Evolutionary conservation across 2,329 filamentous ascomycete genomes (phyloP).

Genomic region (Fusarium sp.): DNA sequence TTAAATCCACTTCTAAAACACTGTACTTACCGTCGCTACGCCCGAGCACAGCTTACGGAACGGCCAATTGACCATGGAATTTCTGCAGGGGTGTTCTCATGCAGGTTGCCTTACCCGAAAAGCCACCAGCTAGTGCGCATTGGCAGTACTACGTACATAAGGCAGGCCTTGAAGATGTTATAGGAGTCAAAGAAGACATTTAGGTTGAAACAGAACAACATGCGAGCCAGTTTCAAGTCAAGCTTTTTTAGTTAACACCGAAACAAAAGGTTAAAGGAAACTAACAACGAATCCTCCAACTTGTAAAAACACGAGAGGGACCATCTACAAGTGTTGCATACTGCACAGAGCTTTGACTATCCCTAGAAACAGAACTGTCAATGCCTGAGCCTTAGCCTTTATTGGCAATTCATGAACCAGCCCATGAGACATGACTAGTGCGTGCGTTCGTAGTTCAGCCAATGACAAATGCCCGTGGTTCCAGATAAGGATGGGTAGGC

Average conservation of each 20-base stretch:
- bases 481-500: conserved; percentile 14
- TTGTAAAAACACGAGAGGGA: too few species aligned
- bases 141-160: background rate
- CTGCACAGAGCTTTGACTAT: background rate
- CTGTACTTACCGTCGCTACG: background rate
- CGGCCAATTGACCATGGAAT: background rate
- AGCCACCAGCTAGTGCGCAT: conserved; percentile 4
- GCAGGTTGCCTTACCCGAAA: background rate
- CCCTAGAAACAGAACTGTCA: background rate
- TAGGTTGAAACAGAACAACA: background rate
- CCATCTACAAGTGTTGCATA: background rate
- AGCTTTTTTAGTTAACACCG: too few species aligned
- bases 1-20: conserved; percentile 33
- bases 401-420: conserved; percentile 26
- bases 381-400: conserved; percentile 17
- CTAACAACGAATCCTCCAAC: too few species aligned
- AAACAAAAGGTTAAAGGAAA: too few species aligned
- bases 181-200: background rate
- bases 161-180: background rate
- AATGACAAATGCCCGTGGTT: conserved; percentile 6
- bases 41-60: conserved; percentile 6
- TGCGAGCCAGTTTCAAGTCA: background rate
- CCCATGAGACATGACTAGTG: conserved; percentile 18
- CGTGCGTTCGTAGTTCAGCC: conserved; percentile 13
- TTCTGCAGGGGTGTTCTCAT: background rate